These are phyloP conservation scores for Salisapilia sapeloensis DNA, from an alignment of 352 stramenopile species.

Conservation along the genomic window DNA sequence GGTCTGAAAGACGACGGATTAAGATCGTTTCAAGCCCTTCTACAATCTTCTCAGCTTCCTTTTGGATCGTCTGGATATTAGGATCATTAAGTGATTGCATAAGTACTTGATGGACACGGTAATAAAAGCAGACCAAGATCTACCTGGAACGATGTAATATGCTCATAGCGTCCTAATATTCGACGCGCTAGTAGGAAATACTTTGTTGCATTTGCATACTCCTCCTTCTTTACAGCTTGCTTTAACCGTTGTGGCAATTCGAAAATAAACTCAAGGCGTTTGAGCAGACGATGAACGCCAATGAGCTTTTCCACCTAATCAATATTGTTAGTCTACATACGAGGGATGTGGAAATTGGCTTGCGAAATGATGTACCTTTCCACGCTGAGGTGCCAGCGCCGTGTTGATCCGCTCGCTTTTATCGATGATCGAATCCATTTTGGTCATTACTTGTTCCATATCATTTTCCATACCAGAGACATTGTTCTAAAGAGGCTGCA, in stretches of 20 bases:
- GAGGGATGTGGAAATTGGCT: slow-evolving; percentile 2
- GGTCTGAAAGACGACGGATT: slow-evolving; percentile 28
- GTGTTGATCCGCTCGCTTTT: slow-evolving; percentile 82
- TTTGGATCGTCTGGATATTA: slow-evolving; percentile 36
- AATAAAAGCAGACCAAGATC: neutral
- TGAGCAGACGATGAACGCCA: slow-evolving; percentile 88
- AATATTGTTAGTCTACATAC: slow-evolving; percentile 18
- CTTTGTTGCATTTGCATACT: slow-evolving; percentile 75
- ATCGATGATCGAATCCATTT: slow-evolving; percentile 79
- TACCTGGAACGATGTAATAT: slow-evolving; percentile 81
- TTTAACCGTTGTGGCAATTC: slow-evolving; percentile 86
- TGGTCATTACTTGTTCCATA: slow-evolving; percentile 69
- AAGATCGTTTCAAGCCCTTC: slow-evolving; percentile 49
- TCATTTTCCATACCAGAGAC: slow-evolving; percentile 85
- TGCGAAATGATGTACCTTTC: slow-evolving; percentile 15
- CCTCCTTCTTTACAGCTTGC: slow-evolving; percentile 71
- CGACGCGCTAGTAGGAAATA: slow-evolving; percentile 74
- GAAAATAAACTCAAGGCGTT: slow-evolving; percentile 95
- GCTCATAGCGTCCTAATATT: slow-evolving; percentile 77
- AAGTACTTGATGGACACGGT: neutral
- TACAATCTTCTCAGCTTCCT: slow-evolving; percentile 77
- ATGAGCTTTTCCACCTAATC: slow-evolving; percentile 93
- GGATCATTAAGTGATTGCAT: neutral
- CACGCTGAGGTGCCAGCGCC: slow-evolving; percentile 61
- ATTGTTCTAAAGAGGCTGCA: slow-evolving; percentile 70